Conservation (phyloP, 1,284 basidiomycete species). For the Cryptococcus amylolentus region DNA sequence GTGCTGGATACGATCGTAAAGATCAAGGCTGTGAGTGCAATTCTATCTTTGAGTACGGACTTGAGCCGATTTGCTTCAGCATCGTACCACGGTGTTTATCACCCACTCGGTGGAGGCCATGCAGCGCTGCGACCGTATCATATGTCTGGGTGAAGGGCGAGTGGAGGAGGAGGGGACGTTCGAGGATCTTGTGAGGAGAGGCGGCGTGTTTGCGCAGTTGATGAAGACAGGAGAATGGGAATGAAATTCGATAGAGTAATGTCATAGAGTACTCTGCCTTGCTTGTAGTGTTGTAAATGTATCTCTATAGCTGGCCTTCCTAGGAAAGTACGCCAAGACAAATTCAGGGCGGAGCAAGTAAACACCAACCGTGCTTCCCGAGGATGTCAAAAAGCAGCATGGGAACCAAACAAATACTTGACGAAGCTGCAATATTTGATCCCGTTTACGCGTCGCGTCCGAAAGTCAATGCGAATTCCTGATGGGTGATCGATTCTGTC, state of each 20-base stretch:
- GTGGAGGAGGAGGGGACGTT: conserved; percentile 78
- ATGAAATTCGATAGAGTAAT: conserved; percentile 9
- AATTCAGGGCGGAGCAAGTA: not conserved
- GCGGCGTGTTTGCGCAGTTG: conserved; percentile 75
- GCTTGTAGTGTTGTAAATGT: not conserved
- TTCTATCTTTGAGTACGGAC: not conserved
- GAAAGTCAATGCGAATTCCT: no score
- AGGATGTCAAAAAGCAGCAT: no score
- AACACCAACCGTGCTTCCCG: conserved; percentile 36
- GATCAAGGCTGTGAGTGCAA: conserved; percentile 56
- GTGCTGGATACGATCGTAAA: conserved; percentile 72
- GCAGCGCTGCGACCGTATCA: conserved; percentile 82
- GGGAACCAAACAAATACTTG: no score
- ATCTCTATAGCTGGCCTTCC: not conserved
- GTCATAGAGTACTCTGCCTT: not conserved
- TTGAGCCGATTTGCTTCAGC: conserved; percentile 70
- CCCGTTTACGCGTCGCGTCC: no score
- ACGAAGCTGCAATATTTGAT: no score
- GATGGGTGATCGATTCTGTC: no score
- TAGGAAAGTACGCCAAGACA: not conserved
- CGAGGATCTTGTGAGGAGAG: conserved; percentile 63
- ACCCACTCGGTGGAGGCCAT: conserved; percentile 91
- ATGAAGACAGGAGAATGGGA: conserved; percentile 84
- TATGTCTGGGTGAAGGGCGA: conserved; percentile 73
- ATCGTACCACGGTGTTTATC: conserved; percentile 80